Evolutionary conservation across 2,329 filamentous ascomycete species (phyloP), one percentile per base, ranked within the genome.

Genomic region (Colletotrichum musicola): DNA sequence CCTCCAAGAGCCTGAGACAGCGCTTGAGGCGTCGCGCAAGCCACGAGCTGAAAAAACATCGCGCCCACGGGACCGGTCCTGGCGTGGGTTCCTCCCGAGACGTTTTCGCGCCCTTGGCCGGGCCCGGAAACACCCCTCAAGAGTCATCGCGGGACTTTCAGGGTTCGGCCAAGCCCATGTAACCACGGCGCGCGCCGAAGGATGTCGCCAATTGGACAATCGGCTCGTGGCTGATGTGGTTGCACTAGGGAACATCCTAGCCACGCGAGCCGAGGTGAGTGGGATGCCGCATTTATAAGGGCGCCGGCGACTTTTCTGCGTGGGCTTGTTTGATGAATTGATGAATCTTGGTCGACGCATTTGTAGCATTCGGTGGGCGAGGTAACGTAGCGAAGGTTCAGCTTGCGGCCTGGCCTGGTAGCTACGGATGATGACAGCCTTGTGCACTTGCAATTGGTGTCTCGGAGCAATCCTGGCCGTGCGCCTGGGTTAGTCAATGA

Each of bases 131-230:
- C 9, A 18, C 12, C 20, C 20, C 22, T 6, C 14, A 42, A 50
- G 42, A 66, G 18, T 69, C 57, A 49, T 59, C 55, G 44, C 63
- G 64, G 68, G 47, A 70, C 30, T n/a, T 67, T 56, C 49, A 59
- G 58, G 63, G 47, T 63, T 51, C 47, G 44, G 25, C 3, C 7
- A 35, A 35, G 35, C 1, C 20, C 53, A 62, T 44, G 46, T 38
- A 20, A 40, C 64, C 59, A 54, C 30, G 49, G 54, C 64, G 55
- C 18, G 7, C 7, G 7, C 30, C 18, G 30, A 35, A 16, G 9
- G 49, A 25, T 42, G 64, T 58, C 49, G 42, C 35, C 54, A 38
- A 70, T 68, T 63, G 68, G 59, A 58, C 64, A 63, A 42, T 49
- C 16, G 18, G 35, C 25, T 13, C 35, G 53, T 67, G 64, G 53